Conservation (phyloP, 192 early-diverging fungal species). For the Coemansia biformis region DNA sequence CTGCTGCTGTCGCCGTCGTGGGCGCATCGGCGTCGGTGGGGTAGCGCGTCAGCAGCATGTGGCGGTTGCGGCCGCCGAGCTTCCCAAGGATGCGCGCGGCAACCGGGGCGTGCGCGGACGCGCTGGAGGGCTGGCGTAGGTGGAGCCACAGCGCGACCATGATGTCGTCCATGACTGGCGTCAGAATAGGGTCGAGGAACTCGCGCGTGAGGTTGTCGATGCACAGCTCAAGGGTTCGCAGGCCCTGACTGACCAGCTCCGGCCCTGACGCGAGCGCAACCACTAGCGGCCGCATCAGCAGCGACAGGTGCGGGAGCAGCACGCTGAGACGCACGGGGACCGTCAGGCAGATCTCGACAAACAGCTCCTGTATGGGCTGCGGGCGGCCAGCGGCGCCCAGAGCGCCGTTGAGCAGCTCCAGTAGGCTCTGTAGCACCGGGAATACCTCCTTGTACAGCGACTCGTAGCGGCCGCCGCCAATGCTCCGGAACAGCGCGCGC, state of each 20-base stretch:
- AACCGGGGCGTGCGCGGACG: conserved; percentile 71
- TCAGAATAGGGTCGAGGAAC: conserved; percentile 93
- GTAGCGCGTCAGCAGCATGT: conserved; percentile 60
- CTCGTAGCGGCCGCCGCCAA: conserved; percentile 96
- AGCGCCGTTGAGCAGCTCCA: conserved; percentile 84
- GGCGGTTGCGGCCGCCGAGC: conserved; percentile 93
- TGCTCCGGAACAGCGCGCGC: conserved; percentile 87
- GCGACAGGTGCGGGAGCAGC: conserved; percentile 84
- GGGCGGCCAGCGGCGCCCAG: conserved; percentile 73
- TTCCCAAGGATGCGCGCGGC: conserved; percentile 94
- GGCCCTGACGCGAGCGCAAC: conserved; percentile 85
- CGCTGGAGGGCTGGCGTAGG: conserved; percentile 81
- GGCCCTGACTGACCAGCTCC: conserved; percentile 91
- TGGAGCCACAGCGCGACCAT: conserved; percentile 94
- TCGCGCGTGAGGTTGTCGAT: conserved; percentile 97
- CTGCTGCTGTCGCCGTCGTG: neutral
- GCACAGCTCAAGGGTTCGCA: conserved; percentile 94
- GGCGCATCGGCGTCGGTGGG: neutral
- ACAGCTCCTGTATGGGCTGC: conserved; percentile 86
- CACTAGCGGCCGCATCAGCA: conserved; percentile 94
- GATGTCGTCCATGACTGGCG: conserved; percentile 86
- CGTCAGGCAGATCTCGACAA: conserved; percentile 94
- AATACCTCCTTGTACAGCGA: conserved; percentile 92
- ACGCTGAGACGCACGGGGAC: conserved; percentile 95
- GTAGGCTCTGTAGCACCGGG: conserved; percentile 83